Conservation (phyloP, 129 eudicot species). For the Saposhnikovia divaricata region DNA sequence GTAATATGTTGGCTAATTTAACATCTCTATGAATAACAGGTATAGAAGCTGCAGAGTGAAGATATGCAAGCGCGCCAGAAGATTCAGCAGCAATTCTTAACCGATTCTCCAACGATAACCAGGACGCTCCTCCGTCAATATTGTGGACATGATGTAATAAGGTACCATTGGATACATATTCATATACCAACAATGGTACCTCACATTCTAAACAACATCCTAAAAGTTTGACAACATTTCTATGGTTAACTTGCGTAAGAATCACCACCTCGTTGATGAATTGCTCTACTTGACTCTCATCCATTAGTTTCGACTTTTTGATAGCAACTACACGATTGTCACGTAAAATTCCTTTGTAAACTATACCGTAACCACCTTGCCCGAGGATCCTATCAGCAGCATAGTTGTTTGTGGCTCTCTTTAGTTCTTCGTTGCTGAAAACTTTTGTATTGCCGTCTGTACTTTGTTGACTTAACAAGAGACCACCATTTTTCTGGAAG, state of each 20-base stretch:
- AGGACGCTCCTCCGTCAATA: background rate
- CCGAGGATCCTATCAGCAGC: background rate
- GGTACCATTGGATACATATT: background rate
- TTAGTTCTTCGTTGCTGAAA: background rate
- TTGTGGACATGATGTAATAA: background rate
- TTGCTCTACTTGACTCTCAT: background rate
- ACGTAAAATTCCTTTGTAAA: background rate
- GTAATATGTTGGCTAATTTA: background rate
- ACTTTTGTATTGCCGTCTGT: background rate
- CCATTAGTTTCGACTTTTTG: background rate
- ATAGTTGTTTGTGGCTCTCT: background rate
- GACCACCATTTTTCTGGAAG: background rate
- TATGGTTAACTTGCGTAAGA: background rate
- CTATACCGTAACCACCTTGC: background rate
- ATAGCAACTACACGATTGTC: background rate
- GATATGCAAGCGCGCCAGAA: background rate
- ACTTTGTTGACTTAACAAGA: background rate
- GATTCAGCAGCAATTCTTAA: background rate
- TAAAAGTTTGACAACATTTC: background rate
- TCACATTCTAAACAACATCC: constrained; percentile 1
- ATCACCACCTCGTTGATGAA: background rate
- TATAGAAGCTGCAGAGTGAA: background rate
- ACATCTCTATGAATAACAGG: background rate
- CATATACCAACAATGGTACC: background rate
- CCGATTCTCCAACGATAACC: background rate